Evolutionary conservation across 148 eudicot genomes (phyloP), one percentile per base, ranked within the genome.

Genomic region (Polygonum maritimum): DNA sequence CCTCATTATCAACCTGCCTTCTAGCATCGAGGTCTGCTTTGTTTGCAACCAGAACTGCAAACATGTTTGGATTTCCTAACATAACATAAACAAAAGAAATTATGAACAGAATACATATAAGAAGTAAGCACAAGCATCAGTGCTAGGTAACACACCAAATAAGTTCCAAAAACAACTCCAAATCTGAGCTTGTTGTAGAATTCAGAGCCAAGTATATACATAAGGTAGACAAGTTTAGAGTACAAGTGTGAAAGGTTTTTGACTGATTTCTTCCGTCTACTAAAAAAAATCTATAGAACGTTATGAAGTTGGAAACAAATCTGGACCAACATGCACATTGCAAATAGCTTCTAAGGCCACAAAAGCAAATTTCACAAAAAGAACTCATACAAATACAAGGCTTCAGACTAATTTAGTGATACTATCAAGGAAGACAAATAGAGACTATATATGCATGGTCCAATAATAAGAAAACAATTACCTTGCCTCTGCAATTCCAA

Each of bases 401-500:
- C 33, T 22, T 22, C 14, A 60, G 5, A 60, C 38, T 2, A 22
- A 60, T 10, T 36, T 26, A 13, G 36, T 5, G 36, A 35, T 60
- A 60, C 67, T 2, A 60, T 60, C 3, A 60, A 60, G 67, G 67
- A 60, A 60, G 36, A 14, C 13, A 60, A 22, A 26, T 22, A 15
- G 26, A 36, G 26, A 60, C 2, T 10, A 60, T 60, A 26, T 60
- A 36, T 36, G 26, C 31, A 26, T 26, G 2, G 36, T 10, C 4
- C 67, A 60, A 21, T 26, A 10, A 26, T 21, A 36, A 22, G 14
- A 26, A 26, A 60, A 22, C 36, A 7, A 19, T 82, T 73, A 91
- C 92, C 96, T 80, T 89, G 96, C 73, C 84, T 82, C 75, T 86
- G 92, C 77, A 91, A 79, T 81, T 91, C 91, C 38, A 76, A 77